These are phyloP conservation scores for Pleurotus djamor DNA, from an alignment of 768 basidiomycete genomes.

Conservation along the genomic window DNA sequence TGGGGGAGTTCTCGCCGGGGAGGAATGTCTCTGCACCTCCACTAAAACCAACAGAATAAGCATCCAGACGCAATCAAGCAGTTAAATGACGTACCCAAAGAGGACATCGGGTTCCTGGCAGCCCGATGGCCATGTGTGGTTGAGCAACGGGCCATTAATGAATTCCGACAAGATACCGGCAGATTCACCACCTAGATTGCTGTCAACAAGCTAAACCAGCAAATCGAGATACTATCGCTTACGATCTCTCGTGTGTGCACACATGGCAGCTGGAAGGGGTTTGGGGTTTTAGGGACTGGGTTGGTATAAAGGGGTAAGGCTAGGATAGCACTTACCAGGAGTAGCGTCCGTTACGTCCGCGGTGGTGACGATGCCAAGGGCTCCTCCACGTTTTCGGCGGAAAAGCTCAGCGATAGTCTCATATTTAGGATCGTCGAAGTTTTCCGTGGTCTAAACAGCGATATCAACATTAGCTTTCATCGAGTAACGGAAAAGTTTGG, in stretches of 20 bases:
- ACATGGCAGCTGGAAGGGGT: slow-evolving; percentile 29
- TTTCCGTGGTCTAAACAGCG: slow-evolving; percentile 28
- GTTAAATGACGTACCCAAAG: slow-evolving; percentile 28
- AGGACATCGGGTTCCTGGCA: slow-evolving; percentile 41
- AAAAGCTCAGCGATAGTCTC: slow-evolving; percentile 44
- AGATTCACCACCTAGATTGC: slow-evolving; percentile 21
- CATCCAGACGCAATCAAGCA: neutral
- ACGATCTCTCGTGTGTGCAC: slow-evolving; percentile 40
- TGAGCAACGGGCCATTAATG: slow-evolving; percentile 26
- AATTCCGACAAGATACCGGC: slow-evolving; percentile 32
- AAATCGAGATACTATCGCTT: slow-evolving; percentile 4
- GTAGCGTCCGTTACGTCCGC: slow-evolving; percentile 42
- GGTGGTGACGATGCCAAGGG: slow-evolving; percentile 43
- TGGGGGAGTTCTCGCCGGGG: slow-evolving; percentile 31
- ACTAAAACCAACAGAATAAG: slow-evolving; percentile 15
- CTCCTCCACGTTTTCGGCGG: slow-evolving; percentile 34
- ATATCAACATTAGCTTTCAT: neutral
- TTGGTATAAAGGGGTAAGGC: too few relatives aligned
- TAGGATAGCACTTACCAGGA: slow-evolving; percentile 23
- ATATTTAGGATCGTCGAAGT: slow-evolving; percentile 40
- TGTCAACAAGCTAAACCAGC: neutral
- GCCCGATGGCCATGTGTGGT: slow-evolving; percentile 36
- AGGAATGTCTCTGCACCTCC: slow-evolving; percentile 43
- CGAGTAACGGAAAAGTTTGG: neutral
- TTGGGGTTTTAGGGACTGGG: neutral